Evolutionary conservation across 1,284 basidiomycete genomes (phyloP).

Genomic region (Leccinum pachyderme): DNA sequence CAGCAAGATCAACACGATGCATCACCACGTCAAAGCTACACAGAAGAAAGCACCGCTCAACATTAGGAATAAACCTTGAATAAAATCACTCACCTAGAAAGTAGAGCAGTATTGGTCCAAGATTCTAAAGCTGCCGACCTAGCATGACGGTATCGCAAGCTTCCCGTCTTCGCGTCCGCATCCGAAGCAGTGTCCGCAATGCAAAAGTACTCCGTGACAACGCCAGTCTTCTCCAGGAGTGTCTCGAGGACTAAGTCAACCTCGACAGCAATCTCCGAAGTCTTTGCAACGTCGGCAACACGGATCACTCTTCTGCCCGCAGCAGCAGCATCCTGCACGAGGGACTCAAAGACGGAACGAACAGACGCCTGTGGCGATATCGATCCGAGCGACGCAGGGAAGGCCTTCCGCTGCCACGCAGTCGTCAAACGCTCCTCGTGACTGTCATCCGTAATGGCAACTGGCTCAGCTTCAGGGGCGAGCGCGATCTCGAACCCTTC

Average conservation of each 20-base stretch:
- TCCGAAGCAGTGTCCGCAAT: conserved; percentile 18
- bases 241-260: conserved; percentile 15
- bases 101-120: conserved; percentile 11
- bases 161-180: conserved; percentile 25
- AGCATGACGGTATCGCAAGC: conserved; percentile 13
- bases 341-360: conserved; percentile 16
- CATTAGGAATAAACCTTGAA: background rate
- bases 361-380: conserved; percentile 10
- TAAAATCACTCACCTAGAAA: conserved; percentile 15
- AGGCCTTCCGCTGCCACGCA: conserved; percentile 26
- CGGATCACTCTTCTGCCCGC: conserved; percentile 24
- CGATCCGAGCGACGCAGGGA: conserved; percentile 17
- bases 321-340: conserved; percentile 15
- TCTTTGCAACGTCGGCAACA: conserved; percentile 24
- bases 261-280: conserved; percentile 14
- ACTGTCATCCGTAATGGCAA: conserved; percentile 24
- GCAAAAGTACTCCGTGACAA: conserved; percentile 29
- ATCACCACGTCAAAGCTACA: conserved; percentile 20
- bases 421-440: conserved; percentile 28
- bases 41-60: background rate
- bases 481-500: conserved; percentile 32
- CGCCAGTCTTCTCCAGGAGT: conserved; percentile 12
- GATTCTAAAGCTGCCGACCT: conserved; percentile 22
- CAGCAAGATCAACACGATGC: conserved; percentile 21
- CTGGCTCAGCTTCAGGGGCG: conserved; percentile 27